These are phyloP conservation scores for Claviceps arundinis DNA, from an alignment of 2,329 filamentous ascomycete species.

Conservation along the genomic window DNA sequence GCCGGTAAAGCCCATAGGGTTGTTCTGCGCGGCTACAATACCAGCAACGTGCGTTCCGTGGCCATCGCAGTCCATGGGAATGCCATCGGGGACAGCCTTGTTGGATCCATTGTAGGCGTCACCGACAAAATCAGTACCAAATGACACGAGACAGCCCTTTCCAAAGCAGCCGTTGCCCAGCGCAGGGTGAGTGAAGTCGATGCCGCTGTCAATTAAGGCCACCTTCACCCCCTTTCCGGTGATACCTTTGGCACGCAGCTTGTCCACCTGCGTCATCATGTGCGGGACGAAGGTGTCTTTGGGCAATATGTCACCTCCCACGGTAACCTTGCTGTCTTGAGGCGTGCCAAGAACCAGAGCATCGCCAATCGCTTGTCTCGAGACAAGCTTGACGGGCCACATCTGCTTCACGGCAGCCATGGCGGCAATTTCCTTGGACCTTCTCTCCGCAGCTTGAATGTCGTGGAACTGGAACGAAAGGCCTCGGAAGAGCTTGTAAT, in stretches of 20 bases:
- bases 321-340: not conserved
- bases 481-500: conserved; percentile 40
- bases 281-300: conserved; percentile 31
- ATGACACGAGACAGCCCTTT: conserved; percentile 27
- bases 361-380: conserved; percentile 27
- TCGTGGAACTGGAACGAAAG: conserved; percentile 39
- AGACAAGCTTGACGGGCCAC: conserved; percentile 32
- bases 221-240: conserved; percentile 40
- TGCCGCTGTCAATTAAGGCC: conserved; percentile 39
- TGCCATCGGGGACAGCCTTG: conserved; percentile 20
- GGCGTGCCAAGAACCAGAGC: conserved; percentile 25
- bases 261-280: conserved; percentile 42
- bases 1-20: conserved; percentile 23
- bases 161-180: conserved; percentile 37
- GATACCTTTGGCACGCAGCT: conserved; percentile 34
- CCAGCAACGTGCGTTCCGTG: conserved; percentile 34
- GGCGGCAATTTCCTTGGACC: conserved; percentile 25
- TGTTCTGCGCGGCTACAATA: conserved; percentile 28
- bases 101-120: conserved; percentile 18
- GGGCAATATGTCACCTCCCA: conserved; percentile 11
- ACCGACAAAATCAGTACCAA: conserved; percentile 30
- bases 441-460: conserved; percentile 27
- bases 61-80: conserved; percentile 26
- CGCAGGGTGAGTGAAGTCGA: conserved; percentile 49
- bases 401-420: conserved; percentile 34